These are phyloP conservation scores for Grosmannia serpens DNA, from an alignment of 2,329 filamentous ascomycete species.

Conservation along the genomic window DNA sequence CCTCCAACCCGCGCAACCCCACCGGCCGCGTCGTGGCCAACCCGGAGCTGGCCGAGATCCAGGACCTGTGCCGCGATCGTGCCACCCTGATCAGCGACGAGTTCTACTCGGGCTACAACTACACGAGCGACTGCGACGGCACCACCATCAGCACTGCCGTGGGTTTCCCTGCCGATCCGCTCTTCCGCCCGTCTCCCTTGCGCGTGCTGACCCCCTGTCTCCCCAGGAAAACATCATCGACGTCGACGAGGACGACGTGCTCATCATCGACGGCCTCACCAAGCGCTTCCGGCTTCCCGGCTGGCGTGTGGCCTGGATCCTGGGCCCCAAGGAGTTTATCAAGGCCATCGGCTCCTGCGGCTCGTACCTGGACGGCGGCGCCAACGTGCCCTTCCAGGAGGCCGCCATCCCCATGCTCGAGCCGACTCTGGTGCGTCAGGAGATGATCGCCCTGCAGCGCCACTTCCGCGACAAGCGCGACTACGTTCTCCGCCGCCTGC, in stretches of 20 bases:
- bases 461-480: conserved; percentile 92
- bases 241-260: conserved; percentile 79
- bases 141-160: conserved; percentile 71
- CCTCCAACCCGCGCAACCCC: conserved; percentile 90
- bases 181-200: background rate
- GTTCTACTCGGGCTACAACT: conserved; percentile 96
- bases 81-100: conserved; percentile 92
- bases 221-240: conserved; percentile 66
- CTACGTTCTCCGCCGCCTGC: conserved; percentile 70
- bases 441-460: conserved; percentile 80
- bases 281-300: conserved; percentile 94
- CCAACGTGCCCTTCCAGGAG: conserved; percentile 92
- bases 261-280: conserved; percentile 90
- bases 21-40: conserved; percentile 80
- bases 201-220: background rate
- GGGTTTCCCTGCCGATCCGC: background rate
- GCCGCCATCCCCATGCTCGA: conserved; percentile 91
- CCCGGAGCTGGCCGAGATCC: conserved; percentile 77
- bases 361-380: conserved; percentile 87
- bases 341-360: conserved; percentile 86
- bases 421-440: conserved; percentile 62
- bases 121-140: conserved; percentile 84
- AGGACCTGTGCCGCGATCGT: conserved; percentile 82
- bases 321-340: conserved; percentile 94
- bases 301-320: conserved; percentile 93